Percentiles rank a stretch among this genome's conserved stretches.
phyloP scores from a whole-genome alignment of 176 grass and related monocot species.

The Aegilops longissima region DNA sequence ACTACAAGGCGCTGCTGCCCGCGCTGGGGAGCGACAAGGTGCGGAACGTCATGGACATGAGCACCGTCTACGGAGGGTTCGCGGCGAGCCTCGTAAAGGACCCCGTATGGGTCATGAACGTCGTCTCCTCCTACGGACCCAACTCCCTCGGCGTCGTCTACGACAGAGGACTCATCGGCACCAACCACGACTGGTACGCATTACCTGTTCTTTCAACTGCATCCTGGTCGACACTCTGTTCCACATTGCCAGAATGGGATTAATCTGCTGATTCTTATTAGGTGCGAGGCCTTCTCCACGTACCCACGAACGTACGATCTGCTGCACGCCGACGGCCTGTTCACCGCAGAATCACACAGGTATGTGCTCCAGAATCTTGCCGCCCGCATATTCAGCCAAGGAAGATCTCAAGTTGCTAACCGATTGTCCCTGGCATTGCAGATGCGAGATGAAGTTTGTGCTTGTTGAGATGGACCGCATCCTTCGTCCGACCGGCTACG shows the following conservation, averaged over 20 bases:
- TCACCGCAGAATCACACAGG: constrained; percentile 90
- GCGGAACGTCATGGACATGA: constrained; percentile 95
- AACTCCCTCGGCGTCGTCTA: constrained; percentile 80
- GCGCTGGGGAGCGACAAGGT: constrained; percentile 70
- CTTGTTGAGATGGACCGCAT: constrained; percentile 96
- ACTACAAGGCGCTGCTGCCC: constrained; percentile 69
- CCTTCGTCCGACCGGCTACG: constrained; percentile 79
- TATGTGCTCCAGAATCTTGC: not conserved
- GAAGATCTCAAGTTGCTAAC: not conserved
- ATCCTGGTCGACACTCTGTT: not conserved
- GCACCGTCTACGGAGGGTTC: constrained; percentile 75
- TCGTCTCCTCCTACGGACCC: constrained; percentile 74
- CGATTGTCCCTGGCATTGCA: constrained; percentile 14
- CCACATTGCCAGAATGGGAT: too few relatives aligned
- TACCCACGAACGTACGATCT: constrained; percentile 95
- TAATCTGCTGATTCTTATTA: constrained; percentile 15
- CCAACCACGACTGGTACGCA: constrained; percentile 81
- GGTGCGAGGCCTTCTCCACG: constrained; percentile 97
- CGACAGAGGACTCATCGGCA: constrained; percentile 88
- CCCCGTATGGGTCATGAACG: constrained; percentile 96
- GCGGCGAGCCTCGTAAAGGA: constrained; percentile 61
- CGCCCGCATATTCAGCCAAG: not conserved
- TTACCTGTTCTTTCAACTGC: not conserved
- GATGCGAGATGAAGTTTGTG: constrained; percentile 85
- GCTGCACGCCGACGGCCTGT: constrained; percentile 82